Conservation (phyloP, 2,329 filamentous ascomycete species). For the Stagonosporopsis vannaccii region DNA sequence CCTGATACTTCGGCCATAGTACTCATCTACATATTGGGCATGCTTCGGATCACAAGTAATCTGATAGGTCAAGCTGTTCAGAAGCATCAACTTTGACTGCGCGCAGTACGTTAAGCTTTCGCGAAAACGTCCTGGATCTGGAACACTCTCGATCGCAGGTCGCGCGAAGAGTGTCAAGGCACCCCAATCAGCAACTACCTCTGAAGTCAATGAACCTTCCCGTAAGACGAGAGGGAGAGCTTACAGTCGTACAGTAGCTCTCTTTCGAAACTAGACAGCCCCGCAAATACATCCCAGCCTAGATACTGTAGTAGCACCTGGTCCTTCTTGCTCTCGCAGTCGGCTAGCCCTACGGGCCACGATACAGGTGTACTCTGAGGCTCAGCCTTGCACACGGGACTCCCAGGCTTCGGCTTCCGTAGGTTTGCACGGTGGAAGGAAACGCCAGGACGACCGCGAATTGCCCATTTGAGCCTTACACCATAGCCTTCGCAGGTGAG, state of each 20-base stretch:
- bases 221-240: background rate
- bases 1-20: slow-evolving; percentile 16
- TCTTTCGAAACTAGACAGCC: slow-evolving; percentile 8
- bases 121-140: slow-evolving; percentile 7
- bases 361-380: background rate
- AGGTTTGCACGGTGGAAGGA: slow-evolving; percentile 4
- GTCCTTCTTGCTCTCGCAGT: slow-evolving; percentile 1
- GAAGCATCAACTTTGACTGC: slow-evolving; percentile 10
- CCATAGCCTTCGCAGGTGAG: slow-evolving; percentile 17
- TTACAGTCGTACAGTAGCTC: slow-evolving; percentile 18
- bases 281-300: background rate
- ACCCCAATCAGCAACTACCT: slow-evolving; percentile 16
- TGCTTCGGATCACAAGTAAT: slow-evolving; percentile 14
- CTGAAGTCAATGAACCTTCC: background rate
- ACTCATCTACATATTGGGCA: slow-evolving; percentile 7
- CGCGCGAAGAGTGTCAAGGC: slow-evolving; percentile 12
- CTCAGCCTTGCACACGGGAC: background rate
- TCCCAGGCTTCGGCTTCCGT: slow-evolving; percentile 4
- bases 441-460: slow-evolving; percentile 4
- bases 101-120: slow-evolving; percentile 10
- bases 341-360: background rate
- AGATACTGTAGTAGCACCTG: slow-evolving; percentile 10
- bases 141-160: slow-evolving; percentile 3
- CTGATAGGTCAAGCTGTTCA: slow-evolving; percentile 18
- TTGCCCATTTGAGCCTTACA: slow-evolving; percentile 10